Evolutionary conservation across 306 rosid species (phyloP).

Genomic region (Hippophae gyantsensis): DNA sequence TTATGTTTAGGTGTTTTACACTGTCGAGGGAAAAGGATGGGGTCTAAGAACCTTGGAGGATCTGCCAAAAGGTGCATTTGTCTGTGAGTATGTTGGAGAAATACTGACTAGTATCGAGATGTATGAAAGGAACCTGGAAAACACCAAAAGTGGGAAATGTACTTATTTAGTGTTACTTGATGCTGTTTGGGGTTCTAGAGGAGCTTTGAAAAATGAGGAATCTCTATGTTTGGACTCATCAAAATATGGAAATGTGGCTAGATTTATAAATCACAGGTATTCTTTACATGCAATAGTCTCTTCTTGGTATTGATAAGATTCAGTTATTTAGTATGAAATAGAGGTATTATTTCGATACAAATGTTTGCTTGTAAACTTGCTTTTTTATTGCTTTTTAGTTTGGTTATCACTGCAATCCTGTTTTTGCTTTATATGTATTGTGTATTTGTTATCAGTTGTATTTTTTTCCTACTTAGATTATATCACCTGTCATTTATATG

Average conservation of each 20-base stretch:
- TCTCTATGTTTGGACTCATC: slow-evolving; percentile 22
- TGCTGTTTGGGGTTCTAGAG: slow-evolving; percentile 13
- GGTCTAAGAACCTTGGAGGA: slow-evolving; percentile 19
- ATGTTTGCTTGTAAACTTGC: background rate
- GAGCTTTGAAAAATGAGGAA: slow-evolving; percentile 12
- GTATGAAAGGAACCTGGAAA: slow-evolving; percentile 3
- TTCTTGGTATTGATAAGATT: background rate
- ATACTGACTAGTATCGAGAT: slow-evolving; percentile 17
- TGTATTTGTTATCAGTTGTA: too few relatives aligned
- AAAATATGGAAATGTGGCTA: slow-evolving; percentile 23
- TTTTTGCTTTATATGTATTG: too few relatives aligned
- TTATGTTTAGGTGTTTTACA: slow-evolving; percentile 19
- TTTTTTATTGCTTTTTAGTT: too few relatives aligned
- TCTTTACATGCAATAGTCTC: too few relatives aligned
- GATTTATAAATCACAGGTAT: slow-evolving; percentile 32
- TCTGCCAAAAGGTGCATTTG: slow-evolving; percentile 26
- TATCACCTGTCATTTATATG: too few relatives aligned
- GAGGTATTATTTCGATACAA: background rate
- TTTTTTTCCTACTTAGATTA: too few relatives aligned
- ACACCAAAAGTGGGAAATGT: slow-evolving; percentile 3
- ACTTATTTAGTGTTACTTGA: slow-evolving; percentile 13
- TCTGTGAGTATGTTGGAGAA: slow-evolving; percentile 27
- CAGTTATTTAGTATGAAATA: too few relatives aligned
- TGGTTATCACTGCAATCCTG: too few relatives aligned
- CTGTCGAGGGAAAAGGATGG: slow-evolving; percentile 27